Percentiles rank a stretch among this genome's conserved stretches.
phyloP scores from a whole-genome alignment of 2,329 filamentous ascomycete genomes.

The Colletotrichum graminicola region DNA sequence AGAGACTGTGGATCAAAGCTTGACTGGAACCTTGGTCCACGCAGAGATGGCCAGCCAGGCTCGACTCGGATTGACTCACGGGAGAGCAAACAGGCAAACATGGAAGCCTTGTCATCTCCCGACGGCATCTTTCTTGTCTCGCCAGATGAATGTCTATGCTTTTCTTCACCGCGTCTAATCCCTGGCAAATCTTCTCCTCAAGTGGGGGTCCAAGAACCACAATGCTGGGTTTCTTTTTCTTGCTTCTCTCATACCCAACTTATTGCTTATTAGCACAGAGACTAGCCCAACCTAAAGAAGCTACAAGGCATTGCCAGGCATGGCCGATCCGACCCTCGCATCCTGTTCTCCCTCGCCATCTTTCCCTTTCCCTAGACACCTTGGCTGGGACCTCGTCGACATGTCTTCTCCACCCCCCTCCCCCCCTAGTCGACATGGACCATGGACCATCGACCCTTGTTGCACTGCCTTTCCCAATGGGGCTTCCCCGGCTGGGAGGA shows the following conservation, averaged over 20 bases:
- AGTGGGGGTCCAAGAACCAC: conserved; percentile 33
- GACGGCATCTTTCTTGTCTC: conserved; percentile 9
- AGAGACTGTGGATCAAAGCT: not conserved
- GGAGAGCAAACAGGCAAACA: conserved; percentile 5
- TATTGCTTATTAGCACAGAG: conserved; percentile 32
- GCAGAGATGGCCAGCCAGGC: not conserved
- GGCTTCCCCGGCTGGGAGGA: conserved; percentile 28
- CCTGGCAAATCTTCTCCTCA: conserved; percentile 13
- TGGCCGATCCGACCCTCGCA: conserved; percentile 3
- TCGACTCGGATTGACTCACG: not conserved
- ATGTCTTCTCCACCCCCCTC: not conserved
- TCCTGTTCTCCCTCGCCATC: conserved; percentile 27
- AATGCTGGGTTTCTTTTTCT: conserved; percentile 34
- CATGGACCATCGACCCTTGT: conserved; percentile 28
- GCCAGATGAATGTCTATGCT: conserved; percentile 1
- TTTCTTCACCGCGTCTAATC: conserved; percentile 33
- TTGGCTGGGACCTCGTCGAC: conserved; percentile 19
- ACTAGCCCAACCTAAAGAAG: not conserved
- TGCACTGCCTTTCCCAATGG: conserved; percentile 27
- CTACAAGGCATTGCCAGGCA: not conserved
- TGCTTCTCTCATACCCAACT: conserved; percentile 32
- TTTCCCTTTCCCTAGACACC: not conserved
- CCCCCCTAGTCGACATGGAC: conserved; percentile 2
- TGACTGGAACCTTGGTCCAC: not conserved
- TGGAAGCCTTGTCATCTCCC: not conserved